phyloP scores from a whole-genome alignment of 1,284 basidiomycete species.

The Hymenochaete sp. region DNA sequence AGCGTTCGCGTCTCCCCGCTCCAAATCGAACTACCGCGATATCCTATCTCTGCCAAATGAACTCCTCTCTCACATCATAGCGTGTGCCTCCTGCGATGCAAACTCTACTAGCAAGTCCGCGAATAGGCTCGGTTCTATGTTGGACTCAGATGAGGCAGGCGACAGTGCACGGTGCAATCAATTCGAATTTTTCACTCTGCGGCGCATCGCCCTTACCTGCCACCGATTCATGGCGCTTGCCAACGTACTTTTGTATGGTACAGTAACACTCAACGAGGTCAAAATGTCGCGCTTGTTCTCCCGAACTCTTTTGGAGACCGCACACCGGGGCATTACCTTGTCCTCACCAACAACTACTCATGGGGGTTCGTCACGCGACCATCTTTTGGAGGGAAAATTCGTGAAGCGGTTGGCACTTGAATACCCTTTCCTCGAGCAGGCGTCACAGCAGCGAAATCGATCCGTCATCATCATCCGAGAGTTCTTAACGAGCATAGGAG shows the following conservation, averaged over 20 bases:
- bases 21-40: not conserved
- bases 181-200: slow-evolving; percentile 6
- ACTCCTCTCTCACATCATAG: slow-evolving; percentile 10
- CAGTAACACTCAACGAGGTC: not conserved
- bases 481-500: slow-evolving; percentile 3
- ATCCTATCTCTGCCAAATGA: slow-evolving; percentile 12
- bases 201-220: slow-evolving; percentile 9
- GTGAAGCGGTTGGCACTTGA: slow-evolving; percentile 7
- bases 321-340: slow-evolving; percentile 12
- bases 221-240: slow-evolving; percentile 5
- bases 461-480: not conserved
- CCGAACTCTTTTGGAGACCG: slow-evolving; percentile 1
- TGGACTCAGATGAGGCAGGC: not conserved
- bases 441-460: not conserved
- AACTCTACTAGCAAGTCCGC: not conserved
- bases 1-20: slow-evolving; percentile 2
- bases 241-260: slow-evolving; percentile 8
- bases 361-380: not conserved
- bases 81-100: not conserved
- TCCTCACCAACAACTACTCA: not conserved
- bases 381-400: slow-evolving; percentile 7
- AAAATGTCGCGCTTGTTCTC: slow-evolving; percentile 2
- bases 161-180: not conserved
- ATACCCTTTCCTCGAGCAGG: not conserved
- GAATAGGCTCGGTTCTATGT: not conserved